Conservation (phyloP, 306 rosid genomes). For the Prunus mira region DNA sequence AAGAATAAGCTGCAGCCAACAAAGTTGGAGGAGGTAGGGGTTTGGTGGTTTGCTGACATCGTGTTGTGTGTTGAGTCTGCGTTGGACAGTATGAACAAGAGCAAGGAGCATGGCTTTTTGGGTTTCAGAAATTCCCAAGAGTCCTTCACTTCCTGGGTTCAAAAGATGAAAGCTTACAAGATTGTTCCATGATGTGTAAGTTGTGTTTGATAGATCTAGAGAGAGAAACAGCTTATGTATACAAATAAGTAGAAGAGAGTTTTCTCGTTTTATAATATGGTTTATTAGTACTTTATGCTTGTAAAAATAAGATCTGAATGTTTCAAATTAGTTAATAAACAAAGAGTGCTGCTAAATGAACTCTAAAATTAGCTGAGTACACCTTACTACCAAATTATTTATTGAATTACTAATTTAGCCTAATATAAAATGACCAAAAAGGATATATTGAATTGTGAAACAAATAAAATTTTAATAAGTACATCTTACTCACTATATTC, state of each 20-base stretch:
- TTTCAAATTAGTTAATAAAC: no score
- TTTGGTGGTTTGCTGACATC: conserved; percentile 47
- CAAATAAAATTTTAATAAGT: no score
- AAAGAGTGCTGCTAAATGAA: no score
- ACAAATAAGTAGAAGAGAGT: background rate
- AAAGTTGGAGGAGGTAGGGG: conserved; percentile 47
- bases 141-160: conserved; percentile 37
- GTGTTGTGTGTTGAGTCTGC: background rate
- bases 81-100: conserved; percentile 43
- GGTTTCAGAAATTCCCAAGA: conserved; percentile 48
- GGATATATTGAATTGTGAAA: no score
- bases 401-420: no score
- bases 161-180: conserved; percentile 36
- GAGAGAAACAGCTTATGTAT: background rate
- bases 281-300: no score
- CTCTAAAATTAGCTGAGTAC: no score
- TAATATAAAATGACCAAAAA: no score
- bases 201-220: no score
- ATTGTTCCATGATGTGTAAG: conserved; percentile 33
- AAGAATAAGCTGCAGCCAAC: conserved; percentile 41
- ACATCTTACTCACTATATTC: no score
- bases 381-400: no score
- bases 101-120: conserved; percentile 46
- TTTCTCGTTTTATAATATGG: background rate
- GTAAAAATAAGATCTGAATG: no score